Evolutionary conservation across 148 eudicot species (phyloP), one percentile per base, ranked within the genome.

Genomic region (Amaranthus cruentus): DNA sequence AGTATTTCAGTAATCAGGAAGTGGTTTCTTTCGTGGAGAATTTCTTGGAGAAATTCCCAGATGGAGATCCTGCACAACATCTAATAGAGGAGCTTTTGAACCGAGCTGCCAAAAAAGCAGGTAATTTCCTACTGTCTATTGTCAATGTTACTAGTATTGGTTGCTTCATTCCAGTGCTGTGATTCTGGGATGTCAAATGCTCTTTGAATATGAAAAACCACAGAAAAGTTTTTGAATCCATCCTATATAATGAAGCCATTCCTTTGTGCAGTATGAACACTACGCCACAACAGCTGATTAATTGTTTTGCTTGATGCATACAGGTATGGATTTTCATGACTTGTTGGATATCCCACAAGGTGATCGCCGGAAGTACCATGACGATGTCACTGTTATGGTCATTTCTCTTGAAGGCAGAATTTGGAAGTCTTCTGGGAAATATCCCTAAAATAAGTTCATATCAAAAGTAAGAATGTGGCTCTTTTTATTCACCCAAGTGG

Each of bases 1-100:
- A 96, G 83, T 92, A 96, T 81, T 84, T 96, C 67, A 90, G 86
- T 84, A 96, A 96, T 85, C 86, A 92, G 77, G 99, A 96, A 77
- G 99, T 96, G 55, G 97, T 96, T 80, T 85, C 91, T 76, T 82
- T 83, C 81, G 96, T 96, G 47, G 94, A 89, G 75, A 88, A 77
- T 79, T 92, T 96, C 80, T 78, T 92, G 89, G 97, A 96, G 83
- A 90, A 76, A 81, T 90, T 81, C 74, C 99, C 97, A 8, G 99
- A 96, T 83, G 99, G 99, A 68, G 99, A 96, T 82, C 99, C 99
- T 50, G 99, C 99, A 61, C 99, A 96, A 65, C 97, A 96, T 89
- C 81, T 96, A 59, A 96, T 96, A 79, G 97, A 96, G 83, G 99
- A 92, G 86, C 96, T 96, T 79, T 91, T 96, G 63, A 68, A 84